Conservation (phyloP, 441 rosid genomes). For the Corymbia citriodora region DNA sequence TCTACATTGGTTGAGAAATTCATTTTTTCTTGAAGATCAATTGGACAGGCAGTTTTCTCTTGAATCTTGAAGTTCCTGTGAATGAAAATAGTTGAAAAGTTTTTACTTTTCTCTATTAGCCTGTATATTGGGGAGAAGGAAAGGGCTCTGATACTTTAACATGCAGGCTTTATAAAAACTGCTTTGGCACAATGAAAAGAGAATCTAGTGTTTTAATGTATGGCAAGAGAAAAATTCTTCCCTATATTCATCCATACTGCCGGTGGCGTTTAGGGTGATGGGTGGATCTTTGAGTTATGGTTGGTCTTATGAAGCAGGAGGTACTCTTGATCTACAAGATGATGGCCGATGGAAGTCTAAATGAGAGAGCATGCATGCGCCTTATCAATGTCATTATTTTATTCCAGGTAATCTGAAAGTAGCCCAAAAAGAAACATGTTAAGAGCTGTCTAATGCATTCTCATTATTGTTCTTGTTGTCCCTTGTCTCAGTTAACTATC, state of each 20-base stretch:
- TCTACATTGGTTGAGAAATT: neutral
- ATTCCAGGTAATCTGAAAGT: neutral
- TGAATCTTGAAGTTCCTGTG: neutral
- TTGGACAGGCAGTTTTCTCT: neutral
- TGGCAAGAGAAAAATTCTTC: neutral
- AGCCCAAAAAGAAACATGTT: neutral
- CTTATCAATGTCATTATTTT: slow-evolving; percentile 14
- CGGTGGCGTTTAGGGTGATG: neutral
- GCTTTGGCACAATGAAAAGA: neutral
- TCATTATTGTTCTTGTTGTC: neutral
- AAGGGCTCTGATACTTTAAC: neutral
- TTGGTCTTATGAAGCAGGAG: slow-evolving; percentile 1
- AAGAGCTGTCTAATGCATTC: neutral
- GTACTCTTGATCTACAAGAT: slow-evolving; percentile 1
- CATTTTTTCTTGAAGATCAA: neutral
- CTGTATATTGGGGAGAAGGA: neutral
- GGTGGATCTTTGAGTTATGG: neutral
- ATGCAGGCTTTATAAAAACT: neutral
- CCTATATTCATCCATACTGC: neutral
- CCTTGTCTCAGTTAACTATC: neutral
- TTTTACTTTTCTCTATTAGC: neutral
- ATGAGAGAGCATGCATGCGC: slow-evolving; percentile 8
- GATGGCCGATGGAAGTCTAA: neutral
- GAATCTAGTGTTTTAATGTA: neutral
- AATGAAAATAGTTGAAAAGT: neutral